phyloP scores from a whole-genome alignment of 2,329 filamentous ascomycete species.

The Myriangium duriaei region DNA sequence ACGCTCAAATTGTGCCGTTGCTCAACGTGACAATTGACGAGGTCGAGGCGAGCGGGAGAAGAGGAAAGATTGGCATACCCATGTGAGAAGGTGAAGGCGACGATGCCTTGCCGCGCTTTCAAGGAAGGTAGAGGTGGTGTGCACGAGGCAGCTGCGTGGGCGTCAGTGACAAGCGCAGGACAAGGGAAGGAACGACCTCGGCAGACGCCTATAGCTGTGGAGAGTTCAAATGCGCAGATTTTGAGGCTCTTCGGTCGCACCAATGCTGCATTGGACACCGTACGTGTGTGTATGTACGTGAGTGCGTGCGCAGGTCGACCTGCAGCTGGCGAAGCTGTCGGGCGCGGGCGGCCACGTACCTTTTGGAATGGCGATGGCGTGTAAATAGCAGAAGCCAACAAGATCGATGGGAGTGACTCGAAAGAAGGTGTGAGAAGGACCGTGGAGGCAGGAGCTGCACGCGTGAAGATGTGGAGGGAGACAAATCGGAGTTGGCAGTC shows the following conservation, averaged over 20 bases:
- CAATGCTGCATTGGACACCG: too few species aligned
- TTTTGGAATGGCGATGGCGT: slow-evolving; percentile 5
- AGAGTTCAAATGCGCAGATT: too few species aligned
- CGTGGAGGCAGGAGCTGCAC: slow-evolving; percentile 4
- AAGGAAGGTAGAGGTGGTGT: too few species aligned
- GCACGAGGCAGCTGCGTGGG: background rate
- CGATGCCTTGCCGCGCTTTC: too few species aligned
- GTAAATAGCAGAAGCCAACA: too few species aligned
- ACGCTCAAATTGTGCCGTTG: background rate
- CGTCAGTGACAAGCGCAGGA: background rate
- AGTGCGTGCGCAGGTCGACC: too few species aligned
- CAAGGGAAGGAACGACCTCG: too few species aligned
- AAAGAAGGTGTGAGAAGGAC: too few species aligned
- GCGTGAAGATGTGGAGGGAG: slow-evolving; percentile 4
- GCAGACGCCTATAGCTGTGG: too few species aligned
- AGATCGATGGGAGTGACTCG: too few species aligned
- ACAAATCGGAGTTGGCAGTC: background rate
- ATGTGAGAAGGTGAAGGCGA: slow-evolving; percentile 6
- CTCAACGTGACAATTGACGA: background rate
- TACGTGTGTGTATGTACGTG: too few species aligned
- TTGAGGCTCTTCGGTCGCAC: too few species aligned
- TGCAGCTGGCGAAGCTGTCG: background rate
- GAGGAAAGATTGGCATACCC: slow-evolving; percentile 5
- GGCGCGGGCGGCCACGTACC: background rate
- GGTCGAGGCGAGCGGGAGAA: background rate